Base-by-base conservation (phyloP, 176 grass and related monocot genomes). In the Rhipidocladum racemiflorum region DNA sequence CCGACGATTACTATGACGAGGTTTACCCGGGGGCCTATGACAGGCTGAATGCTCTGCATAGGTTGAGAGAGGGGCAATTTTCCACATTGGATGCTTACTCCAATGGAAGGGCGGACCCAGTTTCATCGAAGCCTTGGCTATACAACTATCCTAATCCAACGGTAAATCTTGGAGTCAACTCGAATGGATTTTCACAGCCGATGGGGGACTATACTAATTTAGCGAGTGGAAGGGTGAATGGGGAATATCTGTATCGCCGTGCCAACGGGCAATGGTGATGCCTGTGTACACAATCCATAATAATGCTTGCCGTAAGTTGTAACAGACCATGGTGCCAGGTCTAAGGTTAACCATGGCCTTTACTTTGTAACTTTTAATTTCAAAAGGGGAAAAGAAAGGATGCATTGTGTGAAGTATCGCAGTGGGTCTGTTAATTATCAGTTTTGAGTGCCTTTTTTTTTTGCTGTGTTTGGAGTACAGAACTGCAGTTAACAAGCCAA, bases 191-290 rank as follows among this genome's bases (percentile, higher is more conserved):
- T 53, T 70, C 88, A 14, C 87, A 81, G 24, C 86, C 61, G 79
- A 68, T 56, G 45, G 79, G 70, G 13, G 83, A 85, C 42, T 94
- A 82, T 82, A 74, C 76, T 51, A 87, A 87, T 91, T 83, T 87
- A 74, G 60, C 70, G 10, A 83, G 62, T 45, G 85, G 82, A 65
- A 76, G 83, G 28, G 55, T 83, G 71, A 87, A 83, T 84, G 86
- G 66, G 39, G 88, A 86, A 70, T 84, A 88, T 81, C 74, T 88
- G 76, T 94, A 94, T 87, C 86, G 57, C 61, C 59, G 34, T 75
- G 83, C 73, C 35, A 91, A 88, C n/a, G 71, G 89, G 25, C 86
- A 88, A 72, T 87, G 79, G 79, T 90, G 74, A 90, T 86, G 59
- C 66, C 50, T 90, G 79, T 90, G 79, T 74, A 68, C 70, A 67